Base-by-base conservation (phyloP, 2,329 filamentous ascomycete genomes). In the Apiospora rasikravindrae region DNA sequence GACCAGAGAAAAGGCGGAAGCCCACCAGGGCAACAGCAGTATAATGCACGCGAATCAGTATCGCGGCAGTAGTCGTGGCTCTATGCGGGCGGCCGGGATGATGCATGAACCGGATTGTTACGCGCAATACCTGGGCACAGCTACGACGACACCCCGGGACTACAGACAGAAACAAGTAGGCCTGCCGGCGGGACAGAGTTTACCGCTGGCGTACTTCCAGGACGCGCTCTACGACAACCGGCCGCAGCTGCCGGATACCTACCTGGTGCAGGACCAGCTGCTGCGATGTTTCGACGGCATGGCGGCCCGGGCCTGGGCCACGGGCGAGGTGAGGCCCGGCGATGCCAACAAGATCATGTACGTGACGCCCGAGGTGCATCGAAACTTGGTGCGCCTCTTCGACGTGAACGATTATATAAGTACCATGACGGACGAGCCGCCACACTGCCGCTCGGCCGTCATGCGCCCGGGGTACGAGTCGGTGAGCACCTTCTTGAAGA, bases 261-360 rank as follows among this genome's bases (percentile, higher is more conserved):
- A 64, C 57, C 33, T 64, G 33, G 22, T 64, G 29, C 57, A 64
- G 33, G 57, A 64, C 57, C 57, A 64, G 57, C 57, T 64, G 57
- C 33, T 64, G 57, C 19, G 57, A 4, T 64, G 57, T 7, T 64
- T 64, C 6, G 57, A 64, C 4, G 57, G 57, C 19, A 64, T 64
- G 57, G 57, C 33, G 19, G 57, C 57, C 1, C 22, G 33, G 22
- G 57, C 57, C 33, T 40, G 57, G 57, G 57, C 57, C 1, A 37
- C 57, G 57, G 57, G 57, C 22, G 57, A 64, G 22, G 16, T 64
- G 10, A 19, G 19, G 29, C 22, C 19, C 33, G 33, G 33, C 1
- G 57, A 40, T 33, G 40, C 57, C 29, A 40, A 37, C 19, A 40
- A 24, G 57, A 64, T 40, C 33, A 64, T 64, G 57, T 64, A 64